Evolutionary conservation across 1,284 basidiomycete genomes (phyloP).

Genomic region (Fomitopsis pinicola): DNA sequence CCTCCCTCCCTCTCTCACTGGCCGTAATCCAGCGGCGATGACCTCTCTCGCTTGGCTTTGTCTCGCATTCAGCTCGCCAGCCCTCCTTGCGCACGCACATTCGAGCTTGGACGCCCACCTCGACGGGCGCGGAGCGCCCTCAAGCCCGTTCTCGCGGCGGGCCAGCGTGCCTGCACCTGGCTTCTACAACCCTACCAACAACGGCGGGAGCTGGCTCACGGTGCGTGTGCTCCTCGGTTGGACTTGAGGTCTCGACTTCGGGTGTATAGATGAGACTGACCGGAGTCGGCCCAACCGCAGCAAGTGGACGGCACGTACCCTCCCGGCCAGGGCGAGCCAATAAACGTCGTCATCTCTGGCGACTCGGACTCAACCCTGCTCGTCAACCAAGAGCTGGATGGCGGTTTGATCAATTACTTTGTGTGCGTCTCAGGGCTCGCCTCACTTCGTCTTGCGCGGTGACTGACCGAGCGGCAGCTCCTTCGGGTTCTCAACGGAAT

Average conservation of each 20-base stretch:
- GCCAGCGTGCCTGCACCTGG: slow-evolving; percentile 31
- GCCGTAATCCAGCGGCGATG: slow-evolving; percentile 25
- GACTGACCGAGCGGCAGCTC: slow-evolving; percentile 28
- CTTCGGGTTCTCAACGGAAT: slow-evolving; percentile 74
- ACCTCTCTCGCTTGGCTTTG: slow-evolving; percentile 18
- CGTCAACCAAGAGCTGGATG: slow-evolving; percentile 53
- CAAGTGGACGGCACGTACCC: slow-evolving; percentile 63
- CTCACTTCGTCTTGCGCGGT: neutral
- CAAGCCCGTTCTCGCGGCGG: slow-evolving; percentile 21
- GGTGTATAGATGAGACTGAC: slow-evolving; percentile 7
- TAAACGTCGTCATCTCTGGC: slow-evolving; percentile 86
- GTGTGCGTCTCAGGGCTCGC: slow-evolving; percentile 37
- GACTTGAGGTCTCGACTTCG: neutral
- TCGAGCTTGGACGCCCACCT: slow-evolving; percentile 1
- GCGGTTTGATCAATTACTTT: slow-evolving; percentile 81
- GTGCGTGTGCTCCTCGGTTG: slow-evolving; percentile 25
- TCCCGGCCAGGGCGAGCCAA: slow-evolving; percentile 79
- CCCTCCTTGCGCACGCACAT: slow-evolving; percentile 12
- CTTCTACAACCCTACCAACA: slow-evolving; percentile 38
- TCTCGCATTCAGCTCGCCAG: slow-evolving; percentile 22
- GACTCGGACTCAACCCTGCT: slow-evolving; percentile 75
- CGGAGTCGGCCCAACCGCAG: slow-evolving; percentile 24
- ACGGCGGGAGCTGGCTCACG: slow-evolving; percentile 45
- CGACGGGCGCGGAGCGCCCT: slow-evolving; percentile 9
- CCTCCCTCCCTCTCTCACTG: slow-evolving; percentile 9